phyloP scores from a whole-genome alignment of 495 filamentous ascomycete species.

The Penicillium chermesinum region DNA sequence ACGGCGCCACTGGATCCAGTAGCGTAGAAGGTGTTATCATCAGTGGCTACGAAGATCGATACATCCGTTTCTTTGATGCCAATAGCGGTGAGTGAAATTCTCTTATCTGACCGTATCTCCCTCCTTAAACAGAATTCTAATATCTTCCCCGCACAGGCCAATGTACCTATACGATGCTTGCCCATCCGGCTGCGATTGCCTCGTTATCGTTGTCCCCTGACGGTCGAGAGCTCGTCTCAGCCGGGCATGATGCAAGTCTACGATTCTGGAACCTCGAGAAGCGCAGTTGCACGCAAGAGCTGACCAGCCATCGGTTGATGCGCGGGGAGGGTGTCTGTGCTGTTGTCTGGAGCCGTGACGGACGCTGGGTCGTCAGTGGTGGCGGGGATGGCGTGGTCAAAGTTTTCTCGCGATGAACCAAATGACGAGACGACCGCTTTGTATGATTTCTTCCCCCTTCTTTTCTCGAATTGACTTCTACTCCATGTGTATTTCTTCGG shows the following conservation, averaged over 20 bases:
- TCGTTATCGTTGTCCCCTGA: constrained; percentile 86
- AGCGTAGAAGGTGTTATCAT: constrained; percentile 90
- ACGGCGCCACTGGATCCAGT: constrained; percentile 78
- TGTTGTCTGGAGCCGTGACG: constrained; percentile 92
- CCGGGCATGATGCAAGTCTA: constrained; percentile 88
- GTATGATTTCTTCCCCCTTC: constrained; percentile 31
- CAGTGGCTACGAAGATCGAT: constrained; percentile 91
- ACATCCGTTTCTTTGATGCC: constrained; percentile 94
- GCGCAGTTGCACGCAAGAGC: constrained; percentile 85
- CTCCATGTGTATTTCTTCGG: constrained; percentile 17
- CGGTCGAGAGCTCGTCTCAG: constrained; percentile 89
- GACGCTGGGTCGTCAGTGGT: constrained; percentile 86
- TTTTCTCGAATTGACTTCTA: constrained; percentile 16
- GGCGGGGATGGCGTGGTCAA: constrained; percentile 97
- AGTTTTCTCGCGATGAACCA: constrained; percentile 68
- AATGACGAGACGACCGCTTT: constrained; percentile 26
- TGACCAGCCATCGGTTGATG: constrained; percentile 86
- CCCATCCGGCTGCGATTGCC: constrained; percentile 88
- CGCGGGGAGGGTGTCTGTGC: constrained; percentile 89
- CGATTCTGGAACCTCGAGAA: constrained; percentile 99
- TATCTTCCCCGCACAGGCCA: constrained; percentile 60
- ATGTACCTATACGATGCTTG: constrained; percentile 98
- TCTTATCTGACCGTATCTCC: neutral
- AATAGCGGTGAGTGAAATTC: constrained; percentile 79
- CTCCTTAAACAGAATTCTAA: constrained; percentile 26